Percentiles rank a stretch among this genome's conserved stretches.
Evolutionary conservation across 331 rosid genomes (phyloP).

Genomic region (Erythrophleum ivorense): DNA sequence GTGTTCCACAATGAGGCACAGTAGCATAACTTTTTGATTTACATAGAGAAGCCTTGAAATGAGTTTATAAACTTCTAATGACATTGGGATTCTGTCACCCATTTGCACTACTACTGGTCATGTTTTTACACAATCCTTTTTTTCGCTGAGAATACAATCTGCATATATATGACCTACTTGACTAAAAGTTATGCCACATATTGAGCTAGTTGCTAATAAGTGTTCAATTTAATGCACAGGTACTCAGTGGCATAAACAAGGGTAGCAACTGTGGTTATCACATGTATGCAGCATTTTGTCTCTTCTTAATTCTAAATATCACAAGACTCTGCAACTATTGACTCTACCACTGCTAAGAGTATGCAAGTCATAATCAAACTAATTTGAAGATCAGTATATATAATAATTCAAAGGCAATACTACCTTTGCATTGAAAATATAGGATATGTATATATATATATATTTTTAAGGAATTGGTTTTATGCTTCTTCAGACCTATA

Average conservation of each 20-base stretch:
- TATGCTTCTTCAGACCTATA: not conserved
- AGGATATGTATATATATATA: not conserved
- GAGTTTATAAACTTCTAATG: constrained; percentile 13
- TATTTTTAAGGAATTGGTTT: not conserved
- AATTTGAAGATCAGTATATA: not conserved
- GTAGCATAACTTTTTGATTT: not conserved
- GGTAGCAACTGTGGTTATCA: constrained; percentile 98
- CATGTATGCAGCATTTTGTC: constrained; percentile 54
- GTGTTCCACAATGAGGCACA: not conserved
- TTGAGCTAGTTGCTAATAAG: constrained; percentile 31
- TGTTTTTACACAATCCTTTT: not conserved
- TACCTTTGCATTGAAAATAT: not conserved
- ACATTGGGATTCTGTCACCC: not conserved
- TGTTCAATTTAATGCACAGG: constrained; percentile 52
- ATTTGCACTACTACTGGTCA: not conserved
- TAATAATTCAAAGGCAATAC: not conserved
- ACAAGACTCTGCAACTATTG: constrained; percentile 4
- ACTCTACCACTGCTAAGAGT: not conserved
- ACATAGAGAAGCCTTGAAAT: not conserved
- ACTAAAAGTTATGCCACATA: not conserved
- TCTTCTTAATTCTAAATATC: not conserved
- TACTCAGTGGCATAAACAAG: constrained; percentile 95
- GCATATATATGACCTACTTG: not conserved
- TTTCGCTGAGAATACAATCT: not conserved
- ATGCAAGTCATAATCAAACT: constrained; percentile 1